Evolutionary conservation across 345 rosid genomes (phyloP).

Genomic region (Hypericum perforatum): DNA sequence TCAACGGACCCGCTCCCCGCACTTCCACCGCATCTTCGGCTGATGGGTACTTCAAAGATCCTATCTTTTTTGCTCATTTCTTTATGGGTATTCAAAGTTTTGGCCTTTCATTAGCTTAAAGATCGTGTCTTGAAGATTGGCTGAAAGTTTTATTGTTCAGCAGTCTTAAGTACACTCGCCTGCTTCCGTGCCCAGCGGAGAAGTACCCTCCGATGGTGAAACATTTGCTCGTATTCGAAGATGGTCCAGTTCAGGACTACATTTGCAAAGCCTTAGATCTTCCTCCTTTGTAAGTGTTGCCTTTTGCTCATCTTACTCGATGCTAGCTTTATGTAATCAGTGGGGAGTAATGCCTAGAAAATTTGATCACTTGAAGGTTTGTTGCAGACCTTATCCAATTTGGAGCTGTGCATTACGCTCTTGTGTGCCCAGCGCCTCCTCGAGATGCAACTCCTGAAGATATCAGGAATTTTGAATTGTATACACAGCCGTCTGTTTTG

Average conservation of each 20-base stretch:
- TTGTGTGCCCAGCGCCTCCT: conserved; percentile 89
- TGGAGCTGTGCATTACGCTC: conserved; percentile 90
- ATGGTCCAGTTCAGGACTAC: conserved; percentile 46
- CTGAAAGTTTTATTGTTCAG: conserved; percentile 33
- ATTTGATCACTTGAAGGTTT: conserved; percentile 66
- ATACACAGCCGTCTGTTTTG: conserved; percentile 55
- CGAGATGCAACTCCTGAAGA: conserved; percentile 67
- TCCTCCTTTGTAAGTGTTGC: conserved; percentile 66
- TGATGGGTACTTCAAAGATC: conserved; percentile 34
- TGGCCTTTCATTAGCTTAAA: no score
- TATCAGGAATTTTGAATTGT: conserved; percentile 46
- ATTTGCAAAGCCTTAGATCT: conserved; percentile 59
- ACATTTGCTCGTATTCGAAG: conserved; percentile 69
- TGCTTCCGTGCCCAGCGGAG: conserved; percentile 65
- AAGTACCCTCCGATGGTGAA: conserved; percentile 64
- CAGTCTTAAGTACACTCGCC: conserved; percentile 47
- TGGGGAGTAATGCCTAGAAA: conserved; percentile 23
- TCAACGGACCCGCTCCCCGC: conserved; percentile 17
- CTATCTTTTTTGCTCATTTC: conserved; percentile 2
- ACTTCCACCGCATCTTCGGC: conserved; percentile 23
- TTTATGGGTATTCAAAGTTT: not conserved
- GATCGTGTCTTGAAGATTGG: no score
- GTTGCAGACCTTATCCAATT: conserved; percentile 91
- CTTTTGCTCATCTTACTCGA: not conserved
- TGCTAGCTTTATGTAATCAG: conserved; percentile 1